phyloP scores from a whole-genome alignment of 2,329 filamentous ascomycete species.

The Colletotrichum noveboracense region DNA sequence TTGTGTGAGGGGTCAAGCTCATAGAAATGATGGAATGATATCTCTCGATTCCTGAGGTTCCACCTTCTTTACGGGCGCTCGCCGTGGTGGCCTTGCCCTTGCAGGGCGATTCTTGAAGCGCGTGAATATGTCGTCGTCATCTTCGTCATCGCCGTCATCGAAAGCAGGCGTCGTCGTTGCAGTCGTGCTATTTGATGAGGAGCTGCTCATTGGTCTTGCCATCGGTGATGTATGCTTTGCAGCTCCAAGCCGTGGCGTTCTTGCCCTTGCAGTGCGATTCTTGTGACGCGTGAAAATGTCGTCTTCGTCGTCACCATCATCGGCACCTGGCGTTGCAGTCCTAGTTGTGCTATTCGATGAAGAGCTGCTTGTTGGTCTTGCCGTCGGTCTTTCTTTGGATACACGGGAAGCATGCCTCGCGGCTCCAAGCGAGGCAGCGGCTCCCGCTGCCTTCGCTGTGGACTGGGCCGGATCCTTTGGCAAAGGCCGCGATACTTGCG shows the following conservation, averaged over 20 bases:
- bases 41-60: conserved; percentile 21
- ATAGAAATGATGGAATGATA: conserved; percentile 18
- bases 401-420: background rate
- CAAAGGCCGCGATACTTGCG: background rate
- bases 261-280: background rate
- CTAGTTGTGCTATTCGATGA: conserved; percentile 33
- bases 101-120: conserved; percentile 15
- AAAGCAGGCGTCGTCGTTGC: background rate
- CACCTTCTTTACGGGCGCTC: background rate
- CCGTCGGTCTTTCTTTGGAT: background rate
- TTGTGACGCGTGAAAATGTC: conserved; percentile 18
- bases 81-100: conserved; percentile 26
- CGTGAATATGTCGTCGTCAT: conserved; percentile 18
- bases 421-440: background rate
- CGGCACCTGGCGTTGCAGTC: background rate
- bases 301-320: background rate
- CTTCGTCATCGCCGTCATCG: background rate
- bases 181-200: conserved; percentile 33
- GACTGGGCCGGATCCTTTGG: background rate
- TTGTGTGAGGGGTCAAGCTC: background rate
- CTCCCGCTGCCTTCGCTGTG: background rate
- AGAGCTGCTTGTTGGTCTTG: background rate
- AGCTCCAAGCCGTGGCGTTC: background rate
- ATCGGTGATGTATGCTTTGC: background rate
- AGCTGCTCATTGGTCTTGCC: background rate